A percentile compares a stretch with the other conserved stretches of the same genome.
phyloP scores from a whole-genome alignment of 2,329 filamentous ascomycete species.

The Paecilomyces formosus region DNA sequence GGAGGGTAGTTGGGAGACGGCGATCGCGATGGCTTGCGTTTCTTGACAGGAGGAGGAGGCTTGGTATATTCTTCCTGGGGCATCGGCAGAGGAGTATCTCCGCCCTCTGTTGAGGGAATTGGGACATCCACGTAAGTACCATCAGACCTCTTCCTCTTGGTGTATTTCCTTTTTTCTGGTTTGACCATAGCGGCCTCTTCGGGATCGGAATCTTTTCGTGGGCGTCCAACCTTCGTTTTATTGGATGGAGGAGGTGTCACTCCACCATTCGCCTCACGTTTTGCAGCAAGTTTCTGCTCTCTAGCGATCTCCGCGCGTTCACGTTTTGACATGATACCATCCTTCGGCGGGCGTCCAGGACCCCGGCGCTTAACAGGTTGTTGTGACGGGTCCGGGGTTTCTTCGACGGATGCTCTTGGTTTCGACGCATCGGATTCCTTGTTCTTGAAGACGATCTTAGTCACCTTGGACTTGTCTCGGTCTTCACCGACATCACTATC shows the following conservation, averaged over 20 bases:
- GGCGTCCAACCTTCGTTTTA: slow-evolving; percentile 19
- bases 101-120: slow-evolving; percentile 36
- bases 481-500: slow-evolving; percentile 18
- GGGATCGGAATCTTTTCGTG: slow-evolving; percentile 21
- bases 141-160: slow-evolving; percentile 39
- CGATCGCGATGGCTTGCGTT: slow-evolving; percentile 48
- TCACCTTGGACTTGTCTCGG: slow-evolving; percentile 19
- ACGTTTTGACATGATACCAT: slow-evolving; percentile 60
- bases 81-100: slow-evolving; percentile 27
- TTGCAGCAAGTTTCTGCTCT: slow-evolving; percentile 44
- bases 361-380: slow-evolving; percentile 40
- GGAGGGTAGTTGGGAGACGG: slow-evolving; percentile 56
- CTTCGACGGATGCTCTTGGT: slow-evolving; percentile 23
- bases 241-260: slow-evolving; percentile 33
- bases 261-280: slow-evolving; percentile 40
- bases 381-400: slow-evolving; percentile 27
- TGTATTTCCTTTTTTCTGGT: slow-evolving; percentile 42
- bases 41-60: slow-evolving; percentile 39
- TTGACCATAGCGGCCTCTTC: slow-evolving; percentile 31
- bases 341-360: slow-evolving; percentile 58
- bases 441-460: slow-evolving; percentile 21
- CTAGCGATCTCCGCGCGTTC: slow-evolving; percentile 49
- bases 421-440: slow-evolving; percentile 20
- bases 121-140: slow-evolving; percentile 33
- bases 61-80: slow-evolving; percentile 36